Base-by-base conservation (phyloP, 2,329 filamentous ascomycete genomes). In the Achaetomium macrosporum region DNA sequence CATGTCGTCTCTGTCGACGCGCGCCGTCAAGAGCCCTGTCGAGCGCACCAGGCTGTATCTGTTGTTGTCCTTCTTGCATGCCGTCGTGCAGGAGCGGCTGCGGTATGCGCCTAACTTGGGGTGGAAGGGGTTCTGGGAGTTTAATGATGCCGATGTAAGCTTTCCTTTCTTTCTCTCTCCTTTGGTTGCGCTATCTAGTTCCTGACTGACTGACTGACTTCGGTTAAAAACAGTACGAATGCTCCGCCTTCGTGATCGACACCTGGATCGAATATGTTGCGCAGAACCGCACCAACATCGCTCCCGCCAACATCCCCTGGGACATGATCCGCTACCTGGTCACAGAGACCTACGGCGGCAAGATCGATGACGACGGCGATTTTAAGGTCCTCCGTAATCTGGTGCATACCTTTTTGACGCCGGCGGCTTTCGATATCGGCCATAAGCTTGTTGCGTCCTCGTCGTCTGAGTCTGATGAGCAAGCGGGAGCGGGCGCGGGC, bases 71-170 rank as follows among this genome's bases (percentile, higher is more conserved):
- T 97, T 99, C 79, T 68, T 99, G 63, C 93, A 99, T 67, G 95
- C 93, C 7, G 91, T 99, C 36, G 84, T 96, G 11, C 93, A 99
- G 69, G 93, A 99, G 70, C 81, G 95, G 62, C 76, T 99, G 57
- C 87, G 93, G 57, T 99, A 99, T 68, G 91, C 92, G 20, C 95
- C 93, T 0, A 92, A 81, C 53, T 76, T 99, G 51, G 93, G 93
- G 56, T 99, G 93, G 93, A 96, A 95, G 75, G 90, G 90, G 50
- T 96, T 96, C 78, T 99, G 95, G 93, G 95, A 99, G 71, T 99
- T 99, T 71, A 99, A 99, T 68, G 95, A 99, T 71, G 95, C 91
- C 63, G 93, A 99, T 72, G 89, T 95, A 82, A 87, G 88, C 84
- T 60, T 51, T 40, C 31, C 20, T n/a, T 36, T 31, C 16, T 42